Evolutionary conservation across 306 rosid genomes (phyloP).

Genomic region (Medicago lupulina): DNA sequence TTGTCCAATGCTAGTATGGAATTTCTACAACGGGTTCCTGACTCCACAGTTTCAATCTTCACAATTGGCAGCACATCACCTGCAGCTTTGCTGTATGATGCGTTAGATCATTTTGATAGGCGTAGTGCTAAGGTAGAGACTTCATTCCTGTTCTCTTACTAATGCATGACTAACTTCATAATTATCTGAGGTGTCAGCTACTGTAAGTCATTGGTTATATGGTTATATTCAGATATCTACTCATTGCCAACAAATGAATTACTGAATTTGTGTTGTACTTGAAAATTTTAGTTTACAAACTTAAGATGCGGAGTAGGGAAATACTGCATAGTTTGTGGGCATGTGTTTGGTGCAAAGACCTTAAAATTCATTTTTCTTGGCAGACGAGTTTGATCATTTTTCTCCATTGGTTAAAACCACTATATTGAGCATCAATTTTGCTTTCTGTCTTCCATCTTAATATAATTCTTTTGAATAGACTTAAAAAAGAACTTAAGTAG

Average conservation of each 20-base stretch:
- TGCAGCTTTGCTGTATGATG: conserved; percentile 92
- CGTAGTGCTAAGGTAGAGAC: conserved; percentile 90
- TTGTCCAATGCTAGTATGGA: conserved; percentile 88
- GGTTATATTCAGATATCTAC: conserved; percentile 28
- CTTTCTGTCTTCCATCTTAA: neutral
- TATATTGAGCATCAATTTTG: conserved; percentile 17
- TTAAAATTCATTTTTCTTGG: neutral
- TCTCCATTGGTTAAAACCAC: conserved; percentile 17
- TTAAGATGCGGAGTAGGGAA: conserved; percentile 5
- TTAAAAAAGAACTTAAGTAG: neutral
- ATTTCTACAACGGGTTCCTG: conserved; percentile 93
- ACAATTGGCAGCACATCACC: conserved; percentile 97
- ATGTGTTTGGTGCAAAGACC: conserved; percentile 20
- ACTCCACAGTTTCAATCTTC: conserved; percentile 90
- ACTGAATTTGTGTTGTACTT: neutral
- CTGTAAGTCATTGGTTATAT: neutral
- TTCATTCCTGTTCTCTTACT: conserved; percentile 26
- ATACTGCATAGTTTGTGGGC: conserved; percentile 1
- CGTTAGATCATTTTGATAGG: conserved; percentile 97
- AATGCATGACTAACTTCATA: conserved; percentile 21
- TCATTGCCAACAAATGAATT: conserved; percentile 7
- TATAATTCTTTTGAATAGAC: neutral
- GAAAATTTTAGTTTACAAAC: neutral
- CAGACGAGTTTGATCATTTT: neutral
- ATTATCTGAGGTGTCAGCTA: conserved; percentile 27